Base-by-base conservation (phyloP, 139 green algal genomes). In the Coelastrella sp. region DNA sequence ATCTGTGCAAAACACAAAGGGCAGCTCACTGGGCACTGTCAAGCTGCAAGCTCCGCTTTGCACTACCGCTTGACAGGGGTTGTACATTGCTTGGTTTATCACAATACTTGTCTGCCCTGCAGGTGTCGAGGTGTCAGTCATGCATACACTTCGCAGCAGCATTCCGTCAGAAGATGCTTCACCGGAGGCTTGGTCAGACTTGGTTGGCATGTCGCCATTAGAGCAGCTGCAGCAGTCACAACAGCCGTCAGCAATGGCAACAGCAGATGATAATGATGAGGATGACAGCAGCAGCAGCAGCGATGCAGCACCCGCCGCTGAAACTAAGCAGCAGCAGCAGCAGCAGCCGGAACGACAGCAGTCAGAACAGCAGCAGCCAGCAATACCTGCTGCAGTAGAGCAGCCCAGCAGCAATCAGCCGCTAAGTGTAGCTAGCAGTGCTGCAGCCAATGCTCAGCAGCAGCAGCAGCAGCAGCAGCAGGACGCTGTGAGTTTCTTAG, bases 61-160 rank as follows among this genome's bases (percentile, higher is more conserved):
- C 32, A 47, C 32, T 47, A 47, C 32, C 1, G 32, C 32, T 47
- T 47, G n/a, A n/a, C n/a, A n/a, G n/a, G n/a, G n/a, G n/a, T n/a
- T n/a, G n/a, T n/a, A n/a, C n/a, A n/a, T n/a, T n/a, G n/a, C n/a
- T n/a, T n/a, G n/a, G n/a, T n/a, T n/a, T n/a, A n/a, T n/a, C n/a
- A n/a, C n/a, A n/a, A 7, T 10, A 71, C 10, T 13, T 71, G 61
- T 1, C 10, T 71, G 61, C 11, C 61, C 61, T 71, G 61, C 5
- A 76, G 68, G 68, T 47, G 73, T 81, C 14, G 78, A 91, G 78
- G 22, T 91, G 60, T 87, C 77, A 3, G 56, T 91, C 0, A 86
- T 86, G 64, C 87, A 91, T 78, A 91, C 79, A 11, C 79, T 91
- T 20, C 87, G 87, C 78, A 87, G 87, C 79, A 71, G 78, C 64